Conservation (phyloP, 768 basidiomycete genomes). For the Lactifluus pinguis region DNA sequence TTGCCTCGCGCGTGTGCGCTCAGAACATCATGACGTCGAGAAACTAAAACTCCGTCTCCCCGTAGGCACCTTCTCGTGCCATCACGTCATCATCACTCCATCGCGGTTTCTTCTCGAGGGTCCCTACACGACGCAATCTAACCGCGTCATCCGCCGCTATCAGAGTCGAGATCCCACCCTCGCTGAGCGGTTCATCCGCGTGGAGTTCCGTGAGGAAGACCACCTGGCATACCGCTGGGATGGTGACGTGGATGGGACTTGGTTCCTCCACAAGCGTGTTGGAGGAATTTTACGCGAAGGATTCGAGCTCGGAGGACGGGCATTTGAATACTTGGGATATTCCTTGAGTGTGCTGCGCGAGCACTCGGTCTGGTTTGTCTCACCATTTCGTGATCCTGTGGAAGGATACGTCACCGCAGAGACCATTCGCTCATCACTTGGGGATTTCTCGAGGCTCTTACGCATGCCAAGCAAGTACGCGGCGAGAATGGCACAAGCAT, state of each 20-base stretch:
- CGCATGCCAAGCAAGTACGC: constrained; percentile 69
- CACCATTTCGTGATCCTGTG: constrained; percentile 43
- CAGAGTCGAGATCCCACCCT: constrained; percentile 28
- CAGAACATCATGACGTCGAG: constrained; percentile 15
- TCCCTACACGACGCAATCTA: constrained; percentile 66
- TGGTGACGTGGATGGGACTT: constrained; percentile 48
- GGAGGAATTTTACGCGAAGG: constrained; percentile 43
- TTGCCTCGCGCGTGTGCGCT: constrained; percentile 38
- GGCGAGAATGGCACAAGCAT: constrained; percentile 75
- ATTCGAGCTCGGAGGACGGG: constrained; percentile 58
- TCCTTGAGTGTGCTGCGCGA: constrained; percentile 69
- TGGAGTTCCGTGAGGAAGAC: constrained; percentile 82
- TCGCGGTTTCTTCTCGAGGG: constrained; percentile 69
- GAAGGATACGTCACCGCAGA: constrained; percentile 43
- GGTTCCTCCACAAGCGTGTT: constrained; percentile 36
- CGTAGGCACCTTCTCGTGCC: constrained; percentile 50
- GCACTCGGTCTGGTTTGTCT: constrained; percentile 79
- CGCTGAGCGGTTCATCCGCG: constrained; percentile 67
- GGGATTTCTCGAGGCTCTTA: constrained; percentile 48
- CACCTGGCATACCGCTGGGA: constrained; percentile 65
- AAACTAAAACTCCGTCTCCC: constrained; percentile 20
- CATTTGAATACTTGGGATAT: constrained; percentile 76
- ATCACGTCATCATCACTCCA: constrained; percentile 70
- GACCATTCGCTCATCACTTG: constrained; percentile 52
- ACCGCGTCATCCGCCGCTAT: constrained; percentile 69